Percentiles rank a stretch among this genome's conserved stretches.
Evolutionary conservation across 345 rosid species (phyloP).

Genomic region (Brassica napus): DNA sequence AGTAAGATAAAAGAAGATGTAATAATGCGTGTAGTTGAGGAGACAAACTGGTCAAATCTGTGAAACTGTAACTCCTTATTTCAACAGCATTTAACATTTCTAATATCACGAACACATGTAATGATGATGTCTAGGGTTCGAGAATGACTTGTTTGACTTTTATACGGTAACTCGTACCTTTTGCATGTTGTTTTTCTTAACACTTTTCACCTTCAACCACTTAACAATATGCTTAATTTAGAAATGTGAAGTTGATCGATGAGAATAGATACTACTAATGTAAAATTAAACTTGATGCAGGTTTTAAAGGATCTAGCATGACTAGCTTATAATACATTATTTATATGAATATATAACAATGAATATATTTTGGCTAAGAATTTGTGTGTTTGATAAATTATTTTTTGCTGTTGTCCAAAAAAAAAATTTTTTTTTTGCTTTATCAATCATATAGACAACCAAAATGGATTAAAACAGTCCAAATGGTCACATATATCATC

Average conservation of each 20-base stretch:
- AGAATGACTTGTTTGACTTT: not conserved
- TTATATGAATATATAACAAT: no score
- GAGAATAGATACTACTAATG: not conserved
- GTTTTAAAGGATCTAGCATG: no score
- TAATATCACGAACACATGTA: not conserved
- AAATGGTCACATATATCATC: no score
- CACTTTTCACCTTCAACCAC: not conserved
- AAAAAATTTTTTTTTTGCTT: no score
- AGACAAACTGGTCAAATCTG: conserved; percentile 34
- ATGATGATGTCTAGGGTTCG: not conserved
- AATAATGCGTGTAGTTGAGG: conserved; percentile 35
- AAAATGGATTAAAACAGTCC: no score
- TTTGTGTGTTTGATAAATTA: no score
- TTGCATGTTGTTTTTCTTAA: not conserved
- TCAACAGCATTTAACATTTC: conserved; percentile 10
- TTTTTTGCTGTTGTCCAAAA: no score
- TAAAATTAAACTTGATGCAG: no score
- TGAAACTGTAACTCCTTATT: conserved; percentile 24
- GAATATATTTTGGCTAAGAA: no score
- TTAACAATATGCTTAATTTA: not conserved
- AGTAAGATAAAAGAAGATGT: not conserved
- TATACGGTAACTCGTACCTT: not conserved
- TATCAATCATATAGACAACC: no score
- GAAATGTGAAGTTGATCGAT: not conserved
- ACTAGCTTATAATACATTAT: no score